A percentile compares a stretch with the other conserved stretches of the same genome.
Conservation (phyloP, 306 rosid genomes). For the Corylus heterophylla region DNA sequence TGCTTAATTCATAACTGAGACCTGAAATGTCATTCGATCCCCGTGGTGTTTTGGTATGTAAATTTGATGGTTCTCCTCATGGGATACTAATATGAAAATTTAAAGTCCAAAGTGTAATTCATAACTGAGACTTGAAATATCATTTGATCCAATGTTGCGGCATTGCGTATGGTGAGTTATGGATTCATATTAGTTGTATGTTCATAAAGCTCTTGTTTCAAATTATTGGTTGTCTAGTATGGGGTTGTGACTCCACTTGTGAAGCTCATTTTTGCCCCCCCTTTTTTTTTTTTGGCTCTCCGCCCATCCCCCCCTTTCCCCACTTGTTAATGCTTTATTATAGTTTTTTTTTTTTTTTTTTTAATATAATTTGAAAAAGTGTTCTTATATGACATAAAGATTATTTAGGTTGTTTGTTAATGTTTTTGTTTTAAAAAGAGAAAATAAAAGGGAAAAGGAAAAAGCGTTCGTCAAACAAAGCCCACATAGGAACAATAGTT, state of each 20-base stretch:
- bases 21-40: neutral
- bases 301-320: neutral
- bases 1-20: neutral
- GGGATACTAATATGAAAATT: too few species aligned
- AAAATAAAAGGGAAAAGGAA: too few species aligned
- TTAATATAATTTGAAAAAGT: too few species aligned
- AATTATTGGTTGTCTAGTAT: neutral
- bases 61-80: too few species aligned
- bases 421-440: too few species aligned
- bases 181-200: neutral
- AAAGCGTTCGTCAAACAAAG: too few species aligned
- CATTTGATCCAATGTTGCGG: neutral
- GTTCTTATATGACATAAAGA: too few species aligned
- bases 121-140: neutral
- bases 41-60: too few species aligned
- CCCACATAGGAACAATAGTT: neutral
- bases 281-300: too few species aligned
- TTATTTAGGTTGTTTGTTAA: too few species aligned
- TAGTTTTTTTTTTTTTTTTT: too few species aligned
- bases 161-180: neutral
- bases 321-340: neutral
- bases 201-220: neutral
- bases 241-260: neutral
- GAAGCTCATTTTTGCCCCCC: neutral
- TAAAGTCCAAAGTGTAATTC: neutral